Evolutionary conservation across 2,329 filamentous ascomycete genomes (phyloP).

Genomic region (Tolypocladium capitatum): DNA sequence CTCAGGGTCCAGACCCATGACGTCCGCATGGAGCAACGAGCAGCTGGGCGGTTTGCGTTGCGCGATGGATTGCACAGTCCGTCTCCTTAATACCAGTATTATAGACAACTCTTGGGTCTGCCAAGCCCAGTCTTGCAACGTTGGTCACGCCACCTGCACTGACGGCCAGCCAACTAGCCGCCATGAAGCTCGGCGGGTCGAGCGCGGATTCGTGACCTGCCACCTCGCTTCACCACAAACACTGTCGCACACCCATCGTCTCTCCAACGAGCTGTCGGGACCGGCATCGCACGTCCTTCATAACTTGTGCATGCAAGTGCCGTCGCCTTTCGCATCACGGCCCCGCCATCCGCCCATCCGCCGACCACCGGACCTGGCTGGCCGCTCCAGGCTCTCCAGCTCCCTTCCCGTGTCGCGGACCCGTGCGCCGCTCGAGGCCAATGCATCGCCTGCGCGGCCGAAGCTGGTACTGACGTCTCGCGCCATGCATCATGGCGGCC

Average conservation of each 20-base stretch:
- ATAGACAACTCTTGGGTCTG: neutral
- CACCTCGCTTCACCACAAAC: neutral
- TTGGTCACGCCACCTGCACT: neutral
- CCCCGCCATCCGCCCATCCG: neutral
- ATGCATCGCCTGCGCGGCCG: neutral
- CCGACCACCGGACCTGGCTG: neutral
- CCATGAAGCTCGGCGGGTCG: neutral
- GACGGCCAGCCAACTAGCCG: neutral
- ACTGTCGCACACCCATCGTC: neutral
- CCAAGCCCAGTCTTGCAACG: neutral
- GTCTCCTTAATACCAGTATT: neutral
- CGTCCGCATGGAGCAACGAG: neutral
- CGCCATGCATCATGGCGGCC: conserved; percentile 27
- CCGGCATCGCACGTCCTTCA: neutral
- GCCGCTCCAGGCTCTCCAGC: neutral
- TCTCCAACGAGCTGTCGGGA: neutral
- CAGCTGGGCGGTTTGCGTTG: neutral
- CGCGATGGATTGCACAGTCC: neutral
- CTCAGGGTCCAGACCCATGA: neutral
- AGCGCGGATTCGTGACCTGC: neutral
- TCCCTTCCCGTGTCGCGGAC: neutral
- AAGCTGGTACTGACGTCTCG: conserved; percentile 4
- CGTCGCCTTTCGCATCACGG: neutral
- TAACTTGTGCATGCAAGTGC: neutral
- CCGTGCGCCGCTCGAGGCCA: neutral